Evolutionary conservation across 306 rosid genomes (phyloP).

Genomic region (Leucaena leucocephala): DNA sequence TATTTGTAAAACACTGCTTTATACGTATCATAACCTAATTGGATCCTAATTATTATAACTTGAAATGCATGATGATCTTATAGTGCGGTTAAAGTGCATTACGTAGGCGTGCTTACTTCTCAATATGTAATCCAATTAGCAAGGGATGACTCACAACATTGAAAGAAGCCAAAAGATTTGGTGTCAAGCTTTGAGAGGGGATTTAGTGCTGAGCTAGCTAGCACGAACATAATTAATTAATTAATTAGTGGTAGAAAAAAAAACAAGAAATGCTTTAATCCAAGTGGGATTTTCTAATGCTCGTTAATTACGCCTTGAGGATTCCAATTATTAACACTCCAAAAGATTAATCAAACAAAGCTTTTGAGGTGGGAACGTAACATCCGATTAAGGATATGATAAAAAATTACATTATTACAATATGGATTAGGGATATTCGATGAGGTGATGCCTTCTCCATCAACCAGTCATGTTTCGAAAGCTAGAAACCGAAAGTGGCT

Average conservation of each 20-base stretch:
- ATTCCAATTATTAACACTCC: slow-evolving; percentile 25
- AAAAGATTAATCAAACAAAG: slow-evolving; percentile 33
- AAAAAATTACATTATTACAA: neutral
- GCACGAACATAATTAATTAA: slow-evolving; percentile 32
- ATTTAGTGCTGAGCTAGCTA: slow-evolving; percentile 33
- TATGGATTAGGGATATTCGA: neutral
- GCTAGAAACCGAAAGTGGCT: neutral
- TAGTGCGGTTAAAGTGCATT: slow-evolving; percentile 35
- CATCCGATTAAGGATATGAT: neutral
- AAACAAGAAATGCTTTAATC: slow-evolving; percentile 37
- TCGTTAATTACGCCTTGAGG: slow-evolving; percentile 41
- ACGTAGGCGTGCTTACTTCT: slow-evolving; percentile 53
- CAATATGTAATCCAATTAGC: slow-evolving; percentile 30
- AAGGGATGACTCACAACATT: slow-evolving; percentile 7
- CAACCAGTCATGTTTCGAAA: neutral
- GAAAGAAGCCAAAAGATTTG: neutral
- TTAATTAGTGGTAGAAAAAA: slow-evolving; percentile 5
- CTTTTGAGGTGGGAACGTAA: slow-evolving; percentile 38
- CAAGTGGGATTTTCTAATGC: slow-evolving; percentile 43
- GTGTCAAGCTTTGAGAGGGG: neutral
- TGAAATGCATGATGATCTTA: slow-evolving; percentile 22
- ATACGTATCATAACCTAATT: slow-evolving; percentile 15
- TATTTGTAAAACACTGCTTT: slow-evolving; percentile 30
- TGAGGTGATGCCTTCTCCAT: neutral
- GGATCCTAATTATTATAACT: slow-evolving; percentile 26